Evolutionary conservation across 2,329 filamentous ascomycete genomes (phyloP).

Genomic region (Penicillium sp.): DNA sequence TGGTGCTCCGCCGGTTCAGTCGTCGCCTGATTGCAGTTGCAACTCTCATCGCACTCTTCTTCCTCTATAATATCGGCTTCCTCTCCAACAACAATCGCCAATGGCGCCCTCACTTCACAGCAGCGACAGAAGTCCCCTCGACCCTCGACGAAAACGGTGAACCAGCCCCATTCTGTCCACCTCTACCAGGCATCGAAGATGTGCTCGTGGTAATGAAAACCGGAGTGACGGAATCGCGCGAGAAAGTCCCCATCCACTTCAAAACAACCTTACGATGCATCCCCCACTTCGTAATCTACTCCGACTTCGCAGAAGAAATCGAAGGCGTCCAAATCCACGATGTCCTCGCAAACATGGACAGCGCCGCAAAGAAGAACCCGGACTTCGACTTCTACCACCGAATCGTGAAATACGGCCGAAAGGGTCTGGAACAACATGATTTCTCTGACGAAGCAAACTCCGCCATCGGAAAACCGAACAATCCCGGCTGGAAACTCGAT

Average conservation of each 20-base stretch:
- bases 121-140: constrained; percentile 7
- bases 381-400: constrained; percentile 56
- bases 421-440: constrained; percentile 42
- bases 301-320: constrained; percentile 56
- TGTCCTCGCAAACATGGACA: constrained; percentile 49
- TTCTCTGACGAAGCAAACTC: constrained; percentile 42
- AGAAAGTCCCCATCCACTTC: constrained; percentile 58
- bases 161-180: constrained; percentile 29
- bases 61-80: constrained; percentile 59
- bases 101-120: constrained; percentile 14
- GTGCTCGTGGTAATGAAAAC: constrained; percentile 60
- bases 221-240: constrained; percentile 57
- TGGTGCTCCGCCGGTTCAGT: constrained; percentile 46
- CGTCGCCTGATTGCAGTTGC: constrained; percentile 49
- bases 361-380: constrained; percentile 37
- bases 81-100: constrained; percentile 47
- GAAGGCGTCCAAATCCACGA: constrained; percentile 53
- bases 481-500: constrained; percentile 53
- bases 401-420: constrained; percentile 45
- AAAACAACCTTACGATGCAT: constrained; percentile 57
- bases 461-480: constrained; percentile 46
- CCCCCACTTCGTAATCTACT: constrained; percentile 58
- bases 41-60: constrained; percentile 56
- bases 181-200: constrained; percentile 48
- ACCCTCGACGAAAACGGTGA: constrained; percentile 15